phyloP scores from a whole-genome alignment of 2,329 filamentous ascomycete genomes.

The Cryphonectria nitschkei region DNA sequence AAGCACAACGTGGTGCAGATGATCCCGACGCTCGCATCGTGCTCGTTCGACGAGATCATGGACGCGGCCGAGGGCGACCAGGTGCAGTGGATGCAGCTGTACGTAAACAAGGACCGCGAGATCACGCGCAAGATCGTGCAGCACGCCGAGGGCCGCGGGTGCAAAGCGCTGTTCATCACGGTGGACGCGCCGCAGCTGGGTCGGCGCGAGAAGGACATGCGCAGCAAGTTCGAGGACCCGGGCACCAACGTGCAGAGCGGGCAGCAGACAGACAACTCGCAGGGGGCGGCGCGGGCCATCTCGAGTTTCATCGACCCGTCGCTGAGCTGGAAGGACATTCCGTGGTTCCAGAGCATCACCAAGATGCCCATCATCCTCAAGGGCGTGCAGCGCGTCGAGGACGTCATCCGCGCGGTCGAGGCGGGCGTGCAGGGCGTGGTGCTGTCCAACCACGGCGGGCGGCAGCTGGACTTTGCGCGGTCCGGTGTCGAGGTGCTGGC shows the following conservation, averaged over 20 bases:
- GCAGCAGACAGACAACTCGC: conserved; percentile 77
- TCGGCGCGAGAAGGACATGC: conserved; percentile 96
- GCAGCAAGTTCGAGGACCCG: conserved; percentile 82
- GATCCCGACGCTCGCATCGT: conserved; percentile 96
- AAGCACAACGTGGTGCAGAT: conserved; percentile 95
- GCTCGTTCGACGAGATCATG: conserved; percentile 95
- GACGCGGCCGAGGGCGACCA: conserved; percentile 81
- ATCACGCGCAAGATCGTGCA: conserved; percentile 90
- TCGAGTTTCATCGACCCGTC: conserved; percentile 94
- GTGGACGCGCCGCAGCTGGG: conserved; percentile 97
- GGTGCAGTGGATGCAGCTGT: conserved; percentile 95
- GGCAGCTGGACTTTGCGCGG: conserved; percentile 89
- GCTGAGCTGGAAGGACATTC: conserved; percentile 91
- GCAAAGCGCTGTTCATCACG: conserved; percentile 96
- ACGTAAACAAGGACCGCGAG: conserved; percentile 92
- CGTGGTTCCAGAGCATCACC: conserved; percentile 90
- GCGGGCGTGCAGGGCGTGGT: conserved; percentile 86
- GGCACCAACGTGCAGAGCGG: conserved; percentile 83
- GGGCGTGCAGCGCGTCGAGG: conserved; percentile 94
- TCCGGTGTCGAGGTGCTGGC: conserved; percentile 89
- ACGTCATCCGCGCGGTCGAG: conserved; percentile 86
- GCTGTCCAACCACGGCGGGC: conserved; percentile 92
- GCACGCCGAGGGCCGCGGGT: conserved; percentile 89
- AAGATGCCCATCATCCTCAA: conserved; percentile 96
- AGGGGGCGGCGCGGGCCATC: conserved; percentile 93